Percentiles rank a stretch among this genome's conserved stretches.
phyloP scores from a whole-genome alignment of 2,329 filamentous ascomycete genomes.

The Apiospora rasikravindrae region DNA sequence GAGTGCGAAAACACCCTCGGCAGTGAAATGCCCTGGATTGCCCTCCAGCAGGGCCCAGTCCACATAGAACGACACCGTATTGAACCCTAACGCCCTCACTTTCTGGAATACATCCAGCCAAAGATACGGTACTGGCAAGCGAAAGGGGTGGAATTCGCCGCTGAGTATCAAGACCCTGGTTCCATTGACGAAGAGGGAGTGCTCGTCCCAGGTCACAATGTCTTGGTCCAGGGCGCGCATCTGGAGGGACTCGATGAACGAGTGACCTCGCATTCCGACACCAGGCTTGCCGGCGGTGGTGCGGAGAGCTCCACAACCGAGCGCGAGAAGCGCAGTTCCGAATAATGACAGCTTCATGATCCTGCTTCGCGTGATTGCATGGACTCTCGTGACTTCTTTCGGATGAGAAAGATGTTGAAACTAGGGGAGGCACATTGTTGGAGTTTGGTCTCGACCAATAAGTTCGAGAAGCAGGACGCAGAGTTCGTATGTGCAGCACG shows the following conservation, averaged over 20 bases:
- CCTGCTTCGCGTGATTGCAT: background rate
- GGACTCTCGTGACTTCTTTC: background rate
- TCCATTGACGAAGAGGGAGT: slow-evolving; percentile 70
- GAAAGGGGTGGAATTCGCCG: slow-evolving; percentile 70
- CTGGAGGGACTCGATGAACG: background rate
- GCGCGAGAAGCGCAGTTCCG: background rate
- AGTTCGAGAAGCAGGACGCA: background rate
- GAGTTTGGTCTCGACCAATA: background rate
- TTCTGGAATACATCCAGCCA: slow-evolving; percentile 81
- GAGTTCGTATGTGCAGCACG: no score
- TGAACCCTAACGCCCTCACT: slow-evolving; percentile 81
- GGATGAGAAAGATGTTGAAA: background rate
- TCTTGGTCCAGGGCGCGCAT: slow-evolving; percentile 23
- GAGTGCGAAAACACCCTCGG: slow-evolving; percentile 73
- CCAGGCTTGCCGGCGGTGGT: background rate
- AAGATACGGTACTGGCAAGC: slow-evolving; percentile 51
- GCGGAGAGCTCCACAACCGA: background rate
- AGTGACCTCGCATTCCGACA: background rate
- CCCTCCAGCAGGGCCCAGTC: slow-evolving; percentile 82
- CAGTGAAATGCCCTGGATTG: slow-evolving; percentile 70
- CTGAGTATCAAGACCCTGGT: slow-evolving; percentile 70
- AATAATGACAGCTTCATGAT: background rate
- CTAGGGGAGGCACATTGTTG: no score
- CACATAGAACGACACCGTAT: slow-evolving; percentile 78
- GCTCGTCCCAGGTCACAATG: slow-evolving; percentile 67